phyloP scores from a whole-genome alignment of 768 basidiomycete genomes.

The Tylopilus vinaceipallidus region DNA sequence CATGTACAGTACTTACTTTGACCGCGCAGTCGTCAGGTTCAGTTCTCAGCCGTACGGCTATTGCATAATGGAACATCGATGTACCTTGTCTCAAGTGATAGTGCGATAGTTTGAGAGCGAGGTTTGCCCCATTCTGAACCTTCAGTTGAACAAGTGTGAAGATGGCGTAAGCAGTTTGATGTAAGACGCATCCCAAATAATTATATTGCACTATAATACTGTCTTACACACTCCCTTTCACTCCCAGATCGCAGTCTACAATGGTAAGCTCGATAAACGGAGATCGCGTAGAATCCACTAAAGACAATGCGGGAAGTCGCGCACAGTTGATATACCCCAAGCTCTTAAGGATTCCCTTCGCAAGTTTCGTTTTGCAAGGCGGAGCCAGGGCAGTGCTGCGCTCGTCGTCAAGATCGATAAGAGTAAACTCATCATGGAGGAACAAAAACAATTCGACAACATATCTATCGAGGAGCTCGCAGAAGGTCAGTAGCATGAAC shows the following conservation, averaged over 20 bases:
- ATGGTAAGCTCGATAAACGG: slow-evolving; percentile 22
- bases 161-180: slow-evolving; percentile 1
- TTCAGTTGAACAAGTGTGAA: too few relatives aligned
- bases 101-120: too few relatives aligned
- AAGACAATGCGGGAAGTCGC: slow-evolving; percentile 16
- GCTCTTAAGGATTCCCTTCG: slow-evolving; percentile 74
- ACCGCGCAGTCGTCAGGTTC: too few relatives aligned
- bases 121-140: too few relatives aligned
- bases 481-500: slow-evolving; percentile 62
- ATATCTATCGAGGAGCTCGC: slow-evolving; percentile 81
- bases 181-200: too few relatives aligned
- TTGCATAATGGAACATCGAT: too few relatives aligned
- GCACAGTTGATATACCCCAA: slow-evolving; percentile 83
- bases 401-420: slow-evolving; percentile 92
- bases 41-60: too few relatives aligned
- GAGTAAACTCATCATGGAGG: slow-evolving; percentile 73
- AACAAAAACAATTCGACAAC: slow-evolving; percentile 75
- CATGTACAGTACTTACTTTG: too few relatives aligned
- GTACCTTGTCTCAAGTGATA: too few relatives aligned
- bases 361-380: slow-evolving; percentile 78
- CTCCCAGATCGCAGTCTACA: neutral
- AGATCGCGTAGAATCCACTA: neutral
- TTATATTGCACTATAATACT: too few relatives aligned
- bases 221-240: too few relatives aligned
- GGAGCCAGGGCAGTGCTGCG: slow-evolving; percentile 67